Percentiles rank a stretch among this genome's conserved stretches.
Conservation (phyloP, 148 eudicot species). For the Gaultheria prostrata region DNA sequence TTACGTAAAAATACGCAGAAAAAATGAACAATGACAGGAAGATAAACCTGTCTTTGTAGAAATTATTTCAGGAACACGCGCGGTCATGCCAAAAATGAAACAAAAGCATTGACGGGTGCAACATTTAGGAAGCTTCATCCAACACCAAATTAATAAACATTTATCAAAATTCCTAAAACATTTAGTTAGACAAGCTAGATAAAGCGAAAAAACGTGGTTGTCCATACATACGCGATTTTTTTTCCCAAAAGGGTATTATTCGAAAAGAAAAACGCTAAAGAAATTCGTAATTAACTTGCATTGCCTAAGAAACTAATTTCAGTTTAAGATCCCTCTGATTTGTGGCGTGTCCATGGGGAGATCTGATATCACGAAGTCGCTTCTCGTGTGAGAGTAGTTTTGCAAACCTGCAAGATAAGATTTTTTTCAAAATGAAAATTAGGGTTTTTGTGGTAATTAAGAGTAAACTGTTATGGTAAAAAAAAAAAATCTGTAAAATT, state of each 20-base stretch:
- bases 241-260: not conserved
- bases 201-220: not conserved
- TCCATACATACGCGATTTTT: too few relatives aligned
- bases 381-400: conserved; percentile 4
- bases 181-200: not conserved
- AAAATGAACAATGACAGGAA: too few relatives aligned
- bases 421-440: too few relatives aligned
- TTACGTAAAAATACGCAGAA: too few relatives aligned
- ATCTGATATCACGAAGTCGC: not conserved
- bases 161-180: not conserved
- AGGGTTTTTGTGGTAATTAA: not conserved
- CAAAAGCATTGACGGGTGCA: too few relatives aligned
- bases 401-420: conserved; percentile 1
- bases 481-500: not conserved
- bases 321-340: not conserved
- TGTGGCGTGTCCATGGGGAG: not conserved
- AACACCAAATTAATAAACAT: not conserved
- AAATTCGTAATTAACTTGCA: not conserved
- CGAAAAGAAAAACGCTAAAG: not conserved
- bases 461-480: not conserved
- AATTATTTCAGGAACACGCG: too few relatives aligned
- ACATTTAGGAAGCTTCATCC: too few relatives aligned
- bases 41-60: too few relatives aligned
- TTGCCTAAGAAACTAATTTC: not conserved
- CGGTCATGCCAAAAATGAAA: too few relatives aligned